A percentile compares a stretch with the other conserved stretches of the same genome.
Evolutionary conservation across 305 asterid genomes (phyloP).

Genomic region (Fraxinus platypoda): DNA sequence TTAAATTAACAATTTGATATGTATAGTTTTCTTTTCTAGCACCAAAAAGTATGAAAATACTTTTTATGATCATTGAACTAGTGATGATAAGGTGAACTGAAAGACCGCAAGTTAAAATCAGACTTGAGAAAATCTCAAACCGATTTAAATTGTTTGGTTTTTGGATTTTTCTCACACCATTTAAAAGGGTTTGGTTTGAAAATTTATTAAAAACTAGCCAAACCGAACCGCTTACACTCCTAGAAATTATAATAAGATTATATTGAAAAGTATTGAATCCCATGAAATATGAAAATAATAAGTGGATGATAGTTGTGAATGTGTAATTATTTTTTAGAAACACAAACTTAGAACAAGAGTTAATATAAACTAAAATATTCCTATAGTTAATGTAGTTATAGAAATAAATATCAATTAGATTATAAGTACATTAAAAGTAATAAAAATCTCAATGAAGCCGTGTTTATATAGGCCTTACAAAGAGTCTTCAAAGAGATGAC

Average conservation of each 20-base stretch:
- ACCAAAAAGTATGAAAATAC: too few species aligned
- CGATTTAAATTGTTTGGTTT: too few species aligned
- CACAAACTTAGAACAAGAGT: neutral
- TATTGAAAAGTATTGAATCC: neutral
- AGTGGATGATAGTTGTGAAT: neutral
- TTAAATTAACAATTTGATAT: too few species aligned
- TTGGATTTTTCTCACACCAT: neutral
- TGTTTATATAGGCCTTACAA: neutral
- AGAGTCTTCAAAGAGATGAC: neutral
- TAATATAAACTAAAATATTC: neutral
- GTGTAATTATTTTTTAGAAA: neutral
- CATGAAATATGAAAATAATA: neutral
- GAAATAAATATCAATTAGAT: neutral
- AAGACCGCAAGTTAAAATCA: too few species aligned
- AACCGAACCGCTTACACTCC: neutral
- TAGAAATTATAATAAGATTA: too few species aligned
- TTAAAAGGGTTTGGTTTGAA: neutral
- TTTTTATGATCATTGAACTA: neutral
- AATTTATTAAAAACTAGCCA: neutral
- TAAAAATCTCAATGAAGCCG: neutral
- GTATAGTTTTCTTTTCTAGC: too few species aligned
- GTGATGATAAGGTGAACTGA: neutral
- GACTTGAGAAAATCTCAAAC: neutral
- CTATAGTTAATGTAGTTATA: neutral
- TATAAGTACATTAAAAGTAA: neutral